Evolutionary conservation across 169 alveolate genomes (phyloP).

Genomic region (Eimeria acervulina): DNA sequence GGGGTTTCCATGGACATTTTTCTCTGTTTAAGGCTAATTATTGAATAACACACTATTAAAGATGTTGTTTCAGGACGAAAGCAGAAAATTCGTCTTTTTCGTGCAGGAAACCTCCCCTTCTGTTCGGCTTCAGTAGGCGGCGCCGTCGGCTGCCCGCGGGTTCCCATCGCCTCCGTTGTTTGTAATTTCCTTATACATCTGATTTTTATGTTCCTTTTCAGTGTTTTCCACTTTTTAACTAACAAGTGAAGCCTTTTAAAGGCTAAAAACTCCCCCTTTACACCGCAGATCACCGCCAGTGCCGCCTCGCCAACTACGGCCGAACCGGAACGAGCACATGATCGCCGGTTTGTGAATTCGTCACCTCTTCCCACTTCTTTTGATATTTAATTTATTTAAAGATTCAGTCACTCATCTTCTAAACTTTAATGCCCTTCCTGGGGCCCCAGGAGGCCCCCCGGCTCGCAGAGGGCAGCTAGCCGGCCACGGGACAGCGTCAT

Average conservation of each 20-base stretch:
- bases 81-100: neutral
- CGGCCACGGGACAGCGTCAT: neutral
- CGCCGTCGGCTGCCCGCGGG: neutral
- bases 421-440: neutral
- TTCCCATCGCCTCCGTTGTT: neutral
- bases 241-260: neutral
- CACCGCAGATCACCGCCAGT: neutral
- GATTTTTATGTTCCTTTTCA: neutral
- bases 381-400: too few relatives aligned
- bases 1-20: neutral
- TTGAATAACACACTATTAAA: too few relatives aligned
- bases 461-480: neutral
- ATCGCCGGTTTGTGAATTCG: too few relatives aligned
- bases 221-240: neutral
- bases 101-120: neutral
- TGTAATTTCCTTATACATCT: too few relatives aligned
- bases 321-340: neutral
- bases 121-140: neutral
- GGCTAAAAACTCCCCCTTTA: neutral
- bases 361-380: neutral
- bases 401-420: neutral
- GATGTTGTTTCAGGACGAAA: neutral
- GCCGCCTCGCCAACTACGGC: neutral
- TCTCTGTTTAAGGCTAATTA: neutral
- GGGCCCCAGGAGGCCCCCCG: neutral